These are phyloP conservation scores for Amesomyces nigricolor DNA, from an alignment of 2,329 filamentous ascomycete genomes.

Conservation along the genomic window DNA sequence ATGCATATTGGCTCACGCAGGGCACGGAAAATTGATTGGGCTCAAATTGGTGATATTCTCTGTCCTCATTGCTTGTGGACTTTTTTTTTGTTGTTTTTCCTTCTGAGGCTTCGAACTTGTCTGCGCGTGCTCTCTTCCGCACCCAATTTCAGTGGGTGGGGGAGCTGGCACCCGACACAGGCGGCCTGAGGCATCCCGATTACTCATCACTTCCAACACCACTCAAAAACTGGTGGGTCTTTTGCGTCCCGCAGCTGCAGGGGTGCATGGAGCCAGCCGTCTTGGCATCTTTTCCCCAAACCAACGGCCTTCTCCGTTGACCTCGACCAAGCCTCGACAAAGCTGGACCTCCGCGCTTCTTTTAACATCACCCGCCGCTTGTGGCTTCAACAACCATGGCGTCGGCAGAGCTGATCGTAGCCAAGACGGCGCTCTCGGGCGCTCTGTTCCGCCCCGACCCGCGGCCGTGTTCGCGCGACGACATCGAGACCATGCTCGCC, in stretches of 20 bases:
- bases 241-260: neutral
- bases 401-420: conserved; percentile 65
- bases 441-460: conserved; percentile 70
- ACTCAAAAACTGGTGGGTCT: neutral
- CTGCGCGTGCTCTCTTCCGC: too few species aligned
- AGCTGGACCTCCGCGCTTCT: neutral
- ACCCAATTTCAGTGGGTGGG: too few species aligned
- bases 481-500: conserved; percentile 63
- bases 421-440: conserved; percentile 72
- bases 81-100: too few species aligned
- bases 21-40: too few species aligned
- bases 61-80: too few species aligned
- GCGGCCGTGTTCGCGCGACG: conserved; percentile 59
- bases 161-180: too few species aligned
- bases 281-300: neutral
- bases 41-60: too few species aligned
- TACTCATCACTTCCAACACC: too few species aligned
- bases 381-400: conserved; percentile 44
- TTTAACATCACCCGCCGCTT: neutral
- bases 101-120: too few species aligned
- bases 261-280: neutral
- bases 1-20: too few species aligned
- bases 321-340: neutral
- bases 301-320: neutral
- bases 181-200: too few species aligned